A percentile compares a stretch with the other conserved stretches of the same genome.
These are phyloP conservation scores for Cladosporium sp. DNA, from an alignment of 2,329 filamentous ascomycete species.

Conservation along the genomic window DNA sequence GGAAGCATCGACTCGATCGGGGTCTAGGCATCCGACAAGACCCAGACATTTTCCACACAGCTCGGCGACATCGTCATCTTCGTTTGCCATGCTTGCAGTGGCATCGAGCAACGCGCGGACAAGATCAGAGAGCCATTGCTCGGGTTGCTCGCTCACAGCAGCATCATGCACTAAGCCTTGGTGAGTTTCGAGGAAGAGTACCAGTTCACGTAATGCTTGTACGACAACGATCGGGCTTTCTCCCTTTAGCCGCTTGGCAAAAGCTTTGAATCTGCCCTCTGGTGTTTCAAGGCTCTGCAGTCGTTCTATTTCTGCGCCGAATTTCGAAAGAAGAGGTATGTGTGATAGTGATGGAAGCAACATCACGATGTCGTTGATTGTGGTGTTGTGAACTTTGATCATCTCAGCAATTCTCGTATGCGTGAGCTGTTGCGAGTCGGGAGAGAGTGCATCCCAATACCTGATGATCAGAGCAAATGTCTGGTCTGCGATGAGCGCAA, in stretches of 20 bases:
- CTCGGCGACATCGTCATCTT: slow-evolving; percentile 64
- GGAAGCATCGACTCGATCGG: slow-evolving; percentile 80
- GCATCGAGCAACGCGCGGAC: slow-evolving; percentile 81
- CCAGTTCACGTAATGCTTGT: slow-evolving; percentile 76
- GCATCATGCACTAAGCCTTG: slow-evolving; percentile 78
- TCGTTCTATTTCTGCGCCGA: slow-evolving; percentile 64
- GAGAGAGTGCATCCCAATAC: slow-evolving; percentile 71
- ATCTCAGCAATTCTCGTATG: slow-evolving; percentile 65
- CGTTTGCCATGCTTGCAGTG: slow-evolving; percentile 72
- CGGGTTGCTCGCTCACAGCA: slow-evolving; percentile 79
- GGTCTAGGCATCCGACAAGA: slow-evolving; percentile 85
- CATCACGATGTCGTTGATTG: slow-evolving; percentile 67
- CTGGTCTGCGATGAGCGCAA: slow-evolving; percentile 78
- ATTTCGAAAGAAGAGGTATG: slow-evolving; percentile 67
- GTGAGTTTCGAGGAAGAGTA: slow-evolving; percentile 68
- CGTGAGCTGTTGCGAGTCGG: slow-evolving; percentile 59
- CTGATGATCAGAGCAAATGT: slow-evolving; percentile 84
- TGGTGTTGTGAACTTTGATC: slow-evolving; percentile 59
- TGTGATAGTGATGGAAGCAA: slow-evolving; percentile 75
- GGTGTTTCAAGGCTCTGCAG: slow-evolving; percentile 67
- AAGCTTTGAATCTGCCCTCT: slow-evolving; percentile 67
- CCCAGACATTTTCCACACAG: slow-evolving; percentile 82
- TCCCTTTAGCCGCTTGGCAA: slow-evolving; percentile 71
- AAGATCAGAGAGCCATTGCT: slow-evolving; percentile 69
- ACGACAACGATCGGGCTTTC: slow-evolving; percentile 85